phyloP scores from a whole-genome alignment of 1,284 basidiomycete species.

The Ceratobasidium papillatum region DNA sequence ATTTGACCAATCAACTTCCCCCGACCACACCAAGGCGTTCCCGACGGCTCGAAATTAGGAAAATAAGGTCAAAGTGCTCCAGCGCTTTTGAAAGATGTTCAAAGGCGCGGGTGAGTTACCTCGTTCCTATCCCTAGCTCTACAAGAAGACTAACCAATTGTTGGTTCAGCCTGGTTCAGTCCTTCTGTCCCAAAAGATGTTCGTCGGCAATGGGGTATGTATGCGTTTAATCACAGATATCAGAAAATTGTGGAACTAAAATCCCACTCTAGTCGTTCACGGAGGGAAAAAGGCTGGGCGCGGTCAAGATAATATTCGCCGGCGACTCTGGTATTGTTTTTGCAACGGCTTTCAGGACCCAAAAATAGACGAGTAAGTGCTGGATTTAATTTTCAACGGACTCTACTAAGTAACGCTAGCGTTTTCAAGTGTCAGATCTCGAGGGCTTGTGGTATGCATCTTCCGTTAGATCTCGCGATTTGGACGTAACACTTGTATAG shows the following conservation, averaged over 20 bases:
- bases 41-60: background rate
- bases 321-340: slow-evolving; percentile 37
- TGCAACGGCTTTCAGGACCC: slow-evolving; percentile 35
- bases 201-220: slow-evolving; percentile 39
- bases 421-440: slow-evolving; percentile 19
- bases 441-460: slow-evolving; percentile 28
- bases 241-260: background rate
- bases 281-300: slow-evolving; percentile 38
- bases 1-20: background rate
- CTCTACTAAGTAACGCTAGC: slow-evolving; percentile 16
- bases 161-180: slow-evolving; percentile 33
- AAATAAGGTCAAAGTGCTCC: background rate
- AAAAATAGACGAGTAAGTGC: slow-evolving; percentile 32
- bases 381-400: background rate
- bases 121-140: background rate
- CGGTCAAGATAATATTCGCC: slow-evolving; percentile 24
- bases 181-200: slow-evolving; percentile 34
- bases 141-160: background rate
- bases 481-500: background rate
- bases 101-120: slow-evolving; percentile 20
- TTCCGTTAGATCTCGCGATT: too few species aligned
- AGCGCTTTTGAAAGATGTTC: slow-evolving; percentile 1
- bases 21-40: slow-evolving; percentile 3
- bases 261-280: background rate
- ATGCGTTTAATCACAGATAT: background rate